Evolutionary conservation across 1,284 basidiomycete genomes (phyloP), one percentile per base, ranked within the genome.

Genomic region (Anthracocystis walkeri): DNA sequence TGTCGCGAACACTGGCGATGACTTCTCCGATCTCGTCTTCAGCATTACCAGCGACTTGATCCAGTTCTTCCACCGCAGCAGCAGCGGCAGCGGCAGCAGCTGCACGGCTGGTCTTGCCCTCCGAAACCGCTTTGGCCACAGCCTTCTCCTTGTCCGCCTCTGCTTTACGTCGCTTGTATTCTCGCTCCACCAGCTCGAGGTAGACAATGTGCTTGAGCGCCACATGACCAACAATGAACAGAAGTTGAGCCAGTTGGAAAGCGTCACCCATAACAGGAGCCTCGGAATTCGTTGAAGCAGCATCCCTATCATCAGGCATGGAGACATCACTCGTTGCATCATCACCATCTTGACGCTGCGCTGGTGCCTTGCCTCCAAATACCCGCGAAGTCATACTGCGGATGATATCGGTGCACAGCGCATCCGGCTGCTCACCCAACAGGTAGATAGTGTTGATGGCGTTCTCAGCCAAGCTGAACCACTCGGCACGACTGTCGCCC

Each of bases 181-280:
- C 96, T 41, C 95, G 88, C 86, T 99, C 96, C n/a, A 98, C 92
- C 46, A 97, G 88, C 86, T 99, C 96, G 33, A 99, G 90, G 84
- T 94, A 97, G 25, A 97, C 95, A 62, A 98, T 94, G 73, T 99
- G 95, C 86, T 98, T 98, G 86, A 99, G 93, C 7, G 95, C 94
- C 20, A 97, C 92, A 85, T 99, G 96, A 0, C 96, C 97, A 6
- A 97, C 94, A 44, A 93, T 89, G 83, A 98, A 99, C 7, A 99
- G 87, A 20, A 98, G 89, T 84, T 98, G 95, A 60, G 92, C 93
- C 18, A 99, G 89, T 66, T 91, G 89, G 84, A 96, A 97, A 0
- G 92, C 91, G 20, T 77, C 74, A 23, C 70, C 71, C 59, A 65
- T 62, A 20, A 56, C 51, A 1, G 72, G 66, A 20, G 41, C 63